phyloP scores from a whole-genome alignment of 1,139 yeast species.

The Geotrichum siamense region DNA sequence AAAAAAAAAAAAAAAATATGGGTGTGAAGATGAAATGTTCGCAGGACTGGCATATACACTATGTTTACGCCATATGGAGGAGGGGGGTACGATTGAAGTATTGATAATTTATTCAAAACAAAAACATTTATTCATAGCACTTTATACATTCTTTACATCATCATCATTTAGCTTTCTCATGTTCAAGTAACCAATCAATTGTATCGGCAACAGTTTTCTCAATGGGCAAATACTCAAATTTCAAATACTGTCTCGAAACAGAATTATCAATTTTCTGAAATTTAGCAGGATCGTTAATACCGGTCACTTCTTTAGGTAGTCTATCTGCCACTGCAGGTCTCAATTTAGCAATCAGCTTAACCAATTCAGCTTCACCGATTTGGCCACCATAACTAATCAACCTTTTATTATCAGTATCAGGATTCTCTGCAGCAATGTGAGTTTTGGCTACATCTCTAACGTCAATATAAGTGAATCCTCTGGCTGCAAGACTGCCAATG shows the following conservation, averaged over 20 bases:
- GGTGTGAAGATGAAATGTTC: no score
- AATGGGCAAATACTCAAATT: constrained; percentile 23
- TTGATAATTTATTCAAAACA: no score
- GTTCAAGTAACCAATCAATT: constrained; percentile 19
- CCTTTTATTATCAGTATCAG: constrained; percentile 36
- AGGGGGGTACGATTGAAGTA: no score
- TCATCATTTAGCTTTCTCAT: constrained; percentile 2
- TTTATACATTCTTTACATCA: no score
- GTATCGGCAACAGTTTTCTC: constrained; percentile 23
- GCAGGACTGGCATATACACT: no score
- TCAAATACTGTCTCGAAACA: constrained; percentile 20
- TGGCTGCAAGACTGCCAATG: constrained; percentile 1
- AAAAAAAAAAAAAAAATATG: no score
- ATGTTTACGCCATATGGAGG: no score
- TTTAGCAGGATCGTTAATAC: constrained; percentile 1
- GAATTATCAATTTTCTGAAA: constrained; percentile 19
- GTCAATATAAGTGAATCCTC: constrained; percentile 11
- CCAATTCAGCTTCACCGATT: constrained; percentile 31
- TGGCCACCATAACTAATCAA: constrained; percentile 35
- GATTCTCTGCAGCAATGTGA: constrained; percentile 20
- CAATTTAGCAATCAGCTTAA: constrained; percentile 33
- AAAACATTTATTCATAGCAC: no score
- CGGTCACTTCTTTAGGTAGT: constrained; percentile 4
- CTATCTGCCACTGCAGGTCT: constrained; percentile 10
- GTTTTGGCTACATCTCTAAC: constrained; percentile 17